Conservation (phyloP, 768 basidiomycete genomes). For the Naganishia onofrii region DNA sequence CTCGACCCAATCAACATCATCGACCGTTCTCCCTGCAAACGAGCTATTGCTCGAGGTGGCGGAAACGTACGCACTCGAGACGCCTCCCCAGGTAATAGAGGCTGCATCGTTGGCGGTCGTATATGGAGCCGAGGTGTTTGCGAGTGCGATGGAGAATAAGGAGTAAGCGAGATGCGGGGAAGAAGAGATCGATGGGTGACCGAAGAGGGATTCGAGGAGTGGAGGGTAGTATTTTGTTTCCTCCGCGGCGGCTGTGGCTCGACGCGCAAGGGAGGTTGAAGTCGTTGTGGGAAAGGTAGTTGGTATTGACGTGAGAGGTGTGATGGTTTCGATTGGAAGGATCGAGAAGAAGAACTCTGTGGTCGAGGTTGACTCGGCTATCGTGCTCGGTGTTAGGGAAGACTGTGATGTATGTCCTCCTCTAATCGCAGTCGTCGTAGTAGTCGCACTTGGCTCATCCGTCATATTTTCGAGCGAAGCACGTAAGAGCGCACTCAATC, state of each 20-base stretch:
- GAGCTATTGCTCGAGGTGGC: slow-evolving; percentile 22
- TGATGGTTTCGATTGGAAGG: slow-evolving; percentile 25
- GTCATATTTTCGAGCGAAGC: slow-evolving; percentile 10
- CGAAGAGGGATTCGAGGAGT: slow-evolving; percentile 37
- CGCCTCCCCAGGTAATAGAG: slow-evolving; percentile 43
- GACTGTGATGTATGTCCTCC: background rate
- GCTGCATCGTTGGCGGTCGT: slow-evolving; percentile 30
- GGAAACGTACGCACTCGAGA: slow-evolving; percentile 35
- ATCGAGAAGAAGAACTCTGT: slow-evolving; percentile 31
- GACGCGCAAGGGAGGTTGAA: background rate
- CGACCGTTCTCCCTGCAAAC: slow-evolving; percentile 32
- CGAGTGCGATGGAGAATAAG: slow-evolving; percentile 40
- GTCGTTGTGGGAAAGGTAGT: slow-evolving; percentile 1
- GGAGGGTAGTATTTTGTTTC: slow-evolving; percentile 37
- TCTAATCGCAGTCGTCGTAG: slow-evolving; percentile 1
- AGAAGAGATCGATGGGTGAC: slow-evolving; percentile 14
- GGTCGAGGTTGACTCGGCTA: background rate
- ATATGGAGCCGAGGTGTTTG: slow-evolving; percentile 36
- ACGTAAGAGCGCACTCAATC: slow-evolving; percentile 33
- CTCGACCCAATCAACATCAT: slow-evolving; percentile 46
- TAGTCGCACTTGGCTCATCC: slow-evolving; percentile 1
- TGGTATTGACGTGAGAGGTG: slow-evolving; percentile 19
- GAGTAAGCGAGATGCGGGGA: slow-evolving; percentile 38
- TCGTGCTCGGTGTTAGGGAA: slow-evolving; percentile 1
- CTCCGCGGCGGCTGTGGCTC: background rate